Evolutionary conservation across 805 yeast genomes (phyloP).

Genomic region (Candida ficus): DNA sequence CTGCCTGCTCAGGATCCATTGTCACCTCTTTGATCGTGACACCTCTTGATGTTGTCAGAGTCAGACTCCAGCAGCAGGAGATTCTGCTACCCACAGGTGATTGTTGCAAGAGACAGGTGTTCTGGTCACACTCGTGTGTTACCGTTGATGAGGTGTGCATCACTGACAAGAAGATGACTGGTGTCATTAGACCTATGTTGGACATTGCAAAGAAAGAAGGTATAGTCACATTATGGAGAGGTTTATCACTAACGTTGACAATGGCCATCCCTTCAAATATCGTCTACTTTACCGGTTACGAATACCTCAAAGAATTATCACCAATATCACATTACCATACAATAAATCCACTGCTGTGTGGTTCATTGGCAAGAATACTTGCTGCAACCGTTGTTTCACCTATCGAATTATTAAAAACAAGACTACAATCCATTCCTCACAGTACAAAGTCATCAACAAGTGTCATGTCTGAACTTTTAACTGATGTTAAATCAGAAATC

Average conservation of each 20-base stretch:
- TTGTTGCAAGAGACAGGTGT: slow-evolving; percentile 34
- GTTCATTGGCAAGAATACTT: slow-evolving; percentile 73
- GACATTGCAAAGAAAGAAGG: slow-evolving; percentile 75
- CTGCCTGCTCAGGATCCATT: slow-evolving; percentile 74
- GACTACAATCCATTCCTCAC: slow-evolving; percentile 84
- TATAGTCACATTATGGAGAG: slow-evolving; percentile 75
- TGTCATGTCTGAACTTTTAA: slow-evolving; percentile 41
- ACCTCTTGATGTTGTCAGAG: slow-evolving; percentile 77
- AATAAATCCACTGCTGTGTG: slow-evolving; percentile 77
- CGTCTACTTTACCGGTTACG: slow-evolving; percentile 92
- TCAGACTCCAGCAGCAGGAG: slow-evolving; percentile 74
- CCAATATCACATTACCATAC: slow-evolving; percentile 39
- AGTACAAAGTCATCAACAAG: slow-evolving; percentile 19
- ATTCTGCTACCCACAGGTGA: slow-evolving; percentile 41
- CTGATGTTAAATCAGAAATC: slow-evolving; percentile 50
- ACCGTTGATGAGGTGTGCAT: slow-evolving; percentile 25
- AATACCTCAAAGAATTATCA: slow-evolving; percentile 72
- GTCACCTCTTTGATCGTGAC: slow-evolving; percentile 70
- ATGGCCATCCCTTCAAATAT: slow-evolving; percentile 94
- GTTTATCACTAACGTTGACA: slow-evolving; percentile 69
- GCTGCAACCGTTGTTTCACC: slow-evolving; percentile 89
- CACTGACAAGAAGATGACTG: slow-evolving; percentile 37
- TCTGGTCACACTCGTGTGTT: slow-evolving; percentile 23
- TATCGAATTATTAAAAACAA: slow-evolving; percentile 77
- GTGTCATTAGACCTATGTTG: slow-evolving; percentile 70